A percentile compares a stretch with the other conserved stretches of the same genome.
These are phyloP conservation scores for Exophiala spinifera DNA, from an alignment of 2,329 filamentous ascomycete genomes.

Conservation along the genomic window DNA sequence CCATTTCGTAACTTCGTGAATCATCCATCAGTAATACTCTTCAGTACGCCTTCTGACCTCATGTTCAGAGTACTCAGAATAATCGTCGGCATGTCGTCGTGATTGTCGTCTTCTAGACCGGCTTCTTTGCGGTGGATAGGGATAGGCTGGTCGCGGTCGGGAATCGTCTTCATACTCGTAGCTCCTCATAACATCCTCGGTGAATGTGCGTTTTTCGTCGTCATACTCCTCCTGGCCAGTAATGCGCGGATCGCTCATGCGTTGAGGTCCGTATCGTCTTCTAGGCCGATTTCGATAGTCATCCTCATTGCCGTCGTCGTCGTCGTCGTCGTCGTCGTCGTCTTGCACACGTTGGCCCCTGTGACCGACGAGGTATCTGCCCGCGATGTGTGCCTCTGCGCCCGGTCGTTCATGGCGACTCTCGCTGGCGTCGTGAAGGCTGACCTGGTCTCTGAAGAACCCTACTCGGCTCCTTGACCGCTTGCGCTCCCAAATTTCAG, in stretches of 20 bases:
- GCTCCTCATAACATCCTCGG: constrained; percentile 21
- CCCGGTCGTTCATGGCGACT: constrained; percentile 25
- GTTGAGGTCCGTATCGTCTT: constrained; percentile 30
- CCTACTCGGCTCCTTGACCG: constrained; percentile 19
- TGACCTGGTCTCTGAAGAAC: constrained; percentile 23
- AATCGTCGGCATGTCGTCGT: constrained; percentile 19
- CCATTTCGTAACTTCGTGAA: background rate
- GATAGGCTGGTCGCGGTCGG: constrained; percentile 8
- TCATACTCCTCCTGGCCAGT: constrained; percentile 25
- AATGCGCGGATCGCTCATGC: constrained; percentile 31
- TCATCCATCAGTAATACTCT: constrained; percentile 16
- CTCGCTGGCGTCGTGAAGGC: constrained; percentile 24
- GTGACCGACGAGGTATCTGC: constrained; percentile 19
- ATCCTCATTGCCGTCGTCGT: constrained; percentile 10
- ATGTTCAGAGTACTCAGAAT: constrained; percentile 15
- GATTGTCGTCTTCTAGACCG: constrained; percentile 9
- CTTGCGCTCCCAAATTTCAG: constrained; percentile 6
- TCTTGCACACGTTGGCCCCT: background rate
- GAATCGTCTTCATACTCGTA: constrained; percentile 23
- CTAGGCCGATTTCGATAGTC: constrained; percentile 32
- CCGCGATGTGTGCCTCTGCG: constrained; percentile 23
- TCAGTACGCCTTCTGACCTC: constrained; percentile 11
- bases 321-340: constrained; percentile 11
- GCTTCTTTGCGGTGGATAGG: constrained; percentile 17
- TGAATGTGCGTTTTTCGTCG: constrained; percentile 27